These are phyloP conservation scores for Teratosphaeriaceae sp. DNA, from an alignment of 2,329 filamentous ascomycete genomes.

Conservation along the genomic window DNA sequence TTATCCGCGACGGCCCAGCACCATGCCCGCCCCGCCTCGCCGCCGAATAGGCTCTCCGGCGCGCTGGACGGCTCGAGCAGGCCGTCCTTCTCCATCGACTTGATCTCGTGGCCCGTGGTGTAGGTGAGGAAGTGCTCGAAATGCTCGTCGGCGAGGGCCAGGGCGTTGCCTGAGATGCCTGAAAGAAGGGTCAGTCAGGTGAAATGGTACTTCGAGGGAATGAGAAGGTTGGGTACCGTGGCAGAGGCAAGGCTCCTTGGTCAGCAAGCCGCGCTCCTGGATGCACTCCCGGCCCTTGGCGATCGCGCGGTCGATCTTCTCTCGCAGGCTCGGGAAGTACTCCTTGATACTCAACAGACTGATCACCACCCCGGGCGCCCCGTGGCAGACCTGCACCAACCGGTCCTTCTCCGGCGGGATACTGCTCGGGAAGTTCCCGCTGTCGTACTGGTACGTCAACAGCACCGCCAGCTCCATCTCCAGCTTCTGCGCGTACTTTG, in stretches of 20 bases:
- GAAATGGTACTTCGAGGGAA: neutral
- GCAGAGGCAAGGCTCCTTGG: constrained; percentile 59
- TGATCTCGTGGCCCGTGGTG: constrained; percentile 51
- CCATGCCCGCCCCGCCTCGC: constrained; percentile 37
- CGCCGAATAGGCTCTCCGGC: constrained; percentile 44
- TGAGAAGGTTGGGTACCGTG: constrained; percentile 37
- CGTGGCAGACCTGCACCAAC: constrained; percentile 62
- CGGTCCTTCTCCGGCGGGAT: constrained; percentile 43
- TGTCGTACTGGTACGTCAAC: constrained; percentile 53
- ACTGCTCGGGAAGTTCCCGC: constrained; percentile 58
- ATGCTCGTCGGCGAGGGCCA: constrained; percentile 45
- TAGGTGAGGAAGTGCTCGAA: constrained; percentile 54
- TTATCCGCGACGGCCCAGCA: constrained; percentile 39
- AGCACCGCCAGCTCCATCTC: constrained; percentile 48
- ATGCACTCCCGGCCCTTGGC: constrained; percentile 46
- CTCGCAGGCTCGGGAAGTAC: constrained; percentile 49
- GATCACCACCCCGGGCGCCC: constrained; percentile 56
- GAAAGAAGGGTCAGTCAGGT: neutral
- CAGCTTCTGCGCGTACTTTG: constrained; percentile 48
- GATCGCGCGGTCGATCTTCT: constrained; percentile 49
- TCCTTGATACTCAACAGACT: constrained; percentile 51
- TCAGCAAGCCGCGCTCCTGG: constrained; percentile 53
- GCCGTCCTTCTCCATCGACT: constrained; percentile 46
- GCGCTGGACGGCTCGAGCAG: constrained; percentile 47
- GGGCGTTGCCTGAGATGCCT: constrained; percentile 56